These are phyloP conservation scores for Chalciporus piperatus DNA, from an alignment of 768 basidiomycete species.

Conservation along the genomic window DNA sequence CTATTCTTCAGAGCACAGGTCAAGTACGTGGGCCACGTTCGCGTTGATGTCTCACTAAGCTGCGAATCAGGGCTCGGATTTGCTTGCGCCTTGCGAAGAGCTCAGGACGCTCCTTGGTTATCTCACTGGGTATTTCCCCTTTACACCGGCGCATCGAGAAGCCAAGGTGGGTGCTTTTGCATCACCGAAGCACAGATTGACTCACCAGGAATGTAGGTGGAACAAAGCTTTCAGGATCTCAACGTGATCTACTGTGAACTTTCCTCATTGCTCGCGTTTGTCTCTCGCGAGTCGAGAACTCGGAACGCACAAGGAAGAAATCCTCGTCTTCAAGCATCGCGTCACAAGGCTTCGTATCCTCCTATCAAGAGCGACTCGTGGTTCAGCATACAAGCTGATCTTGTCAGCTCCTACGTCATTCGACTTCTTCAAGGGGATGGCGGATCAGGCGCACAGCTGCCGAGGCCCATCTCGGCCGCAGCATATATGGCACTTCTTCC, in stretches of 20 bases:
- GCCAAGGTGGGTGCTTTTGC: conserved; percentile 43
- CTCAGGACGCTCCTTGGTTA: conserved; percentile 62
- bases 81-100: conserved; percentile 39
- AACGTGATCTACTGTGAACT: conserved; percentile 80
- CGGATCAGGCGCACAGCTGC: conserved; percentile 40
- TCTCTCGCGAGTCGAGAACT: conserved; percentile 17
- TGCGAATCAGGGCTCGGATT: conserved; percentile 23
- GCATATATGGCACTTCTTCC: conserved; percentile 71
- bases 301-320: conserved; percentile 6
- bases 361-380: conserved; percentile 16
- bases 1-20: conserved; percentile 47
- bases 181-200: not conserved
- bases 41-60: conserved; percentile 2
- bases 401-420: conserved; percentile 60
- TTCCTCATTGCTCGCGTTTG: conserved; percentile 57
- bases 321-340: conserved; percentile 4
- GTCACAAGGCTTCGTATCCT: conserved; percentile 16
- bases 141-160: conserved; percentile 52
- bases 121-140: conserved; percentile 86
- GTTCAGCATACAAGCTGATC: conserved; percentile 42
- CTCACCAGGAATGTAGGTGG: conserved; percentile 43
- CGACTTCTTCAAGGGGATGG: conserved; percentile 54
- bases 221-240: conserved; percentile 65
- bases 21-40: conserved; percentile 21
- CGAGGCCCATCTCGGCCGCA: conserved; percentile 48